Percentiles rank a stretch among this genome's conserved stretches.
These are phyloP conservation scores for Mimosa pudica DNA, from an alignment of 306 rosid genomes.

Conservation along the genomic window DNA sequence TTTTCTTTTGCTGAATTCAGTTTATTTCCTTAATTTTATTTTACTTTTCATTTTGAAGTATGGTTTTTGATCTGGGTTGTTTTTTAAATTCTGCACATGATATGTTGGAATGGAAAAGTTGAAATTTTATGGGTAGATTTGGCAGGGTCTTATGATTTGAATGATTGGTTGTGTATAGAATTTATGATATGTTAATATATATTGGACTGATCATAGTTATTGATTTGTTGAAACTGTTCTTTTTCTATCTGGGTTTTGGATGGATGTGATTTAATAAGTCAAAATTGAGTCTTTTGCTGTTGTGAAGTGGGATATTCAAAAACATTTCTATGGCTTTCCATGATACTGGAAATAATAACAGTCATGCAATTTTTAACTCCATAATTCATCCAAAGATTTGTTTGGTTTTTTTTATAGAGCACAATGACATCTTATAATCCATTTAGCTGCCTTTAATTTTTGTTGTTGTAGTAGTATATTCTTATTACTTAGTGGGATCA, in stretches of 20 bases:
- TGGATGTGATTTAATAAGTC: constrained; percentile 23
- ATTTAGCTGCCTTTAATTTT: too few relatives aligned
- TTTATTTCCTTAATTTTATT: background rate
- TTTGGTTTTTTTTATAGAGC: too few relatives aligned
- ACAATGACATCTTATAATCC: too few relatives aligned
- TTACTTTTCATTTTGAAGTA: constrained; percentile 27
- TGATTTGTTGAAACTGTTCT: constrained; percentile 18
- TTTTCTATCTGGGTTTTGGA: constrained; percentile 25
- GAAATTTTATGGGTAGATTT: constrained; percentile 27
- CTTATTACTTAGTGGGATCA: background rate
- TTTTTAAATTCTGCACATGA: constrained; percentile 12
- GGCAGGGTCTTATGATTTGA: constrained; percentile 17
- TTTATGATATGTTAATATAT: background rate
- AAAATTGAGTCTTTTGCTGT: background rate
- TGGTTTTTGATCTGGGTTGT: constrained; percentile 20
- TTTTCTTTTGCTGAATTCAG: background rate
- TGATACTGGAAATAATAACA: constrained; percentile 6
- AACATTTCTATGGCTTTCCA: constrained; percentile 6
- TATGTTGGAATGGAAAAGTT: constrained; percentile 34
- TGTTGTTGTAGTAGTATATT: too few relatives aligned
- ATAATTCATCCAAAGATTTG: too few relatives aligned
- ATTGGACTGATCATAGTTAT: constrained; percentile 13
- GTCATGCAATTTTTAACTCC: background rate
- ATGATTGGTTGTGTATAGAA: constrained; percentile 3
- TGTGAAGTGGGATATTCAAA: constrained; percentile 12